Evolutionary conservation across 192 early-diverging fungal genomes (phyloP), one percentile per base, ranked within the genome.

Genomic region (Spinellus fusiger): DNA sequence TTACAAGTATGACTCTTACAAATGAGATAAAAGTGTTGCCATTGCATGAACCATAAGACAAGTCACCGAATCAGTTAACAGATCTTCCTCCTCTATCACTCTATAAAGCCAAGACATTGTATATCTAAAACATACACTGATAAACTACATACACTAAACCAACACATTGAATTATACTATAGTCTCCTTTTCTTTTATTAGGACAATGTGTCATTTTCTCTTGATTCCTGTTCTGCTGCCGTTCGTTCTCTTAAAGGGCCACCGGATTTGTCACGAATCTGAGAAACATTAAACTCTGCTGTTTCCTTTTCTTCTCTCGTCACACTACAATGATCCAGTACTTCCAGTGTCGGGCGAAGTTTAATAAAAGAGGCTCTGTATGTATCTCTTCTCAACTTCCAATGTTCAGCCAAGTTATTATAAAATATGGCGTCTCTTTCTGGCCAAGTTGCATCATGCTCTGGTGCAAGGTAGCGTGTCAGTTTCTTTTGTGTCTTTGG

Each of bases 301-400:
- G 56, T 9, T 1, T 64, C 44, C 15, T 44, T 26, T 18, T 52
- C 49, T 25, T 37, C 23, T n/a, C 10, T n/a, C 18, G 26, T 49
- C 15, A 66, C 37, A 7, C 20, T 5, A 27, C 50, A 16, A 34
- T 59, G 32, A 54, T 66, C 65, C 18, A 66, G n/a, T 23, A 33
- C 29, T 18, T n/a, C 26, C 18, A 66, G 49, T 27, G 16, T 46
- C 13, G 15, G 10, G 48, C 57, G 53, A 8, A 32, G 50, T 15
- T 38, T 38, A 12, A 66, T 58, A 35, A 66, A 15, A 18, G 58
- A 54, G 34, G 65, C 65, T 26, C 65, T 13, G 29, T 66, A 66
- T 15, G 46, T 23, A 3, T 25, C 23, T 33, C 65, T 29, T 18
- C 65, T 32, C 6, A 26, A 12, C 8, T 29, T 13, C 65, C 65